These are phyloP conservation scores for Cryptococcus sp. DNA, from an alignment of 1,284 basidiomycete species.

Conservation along the genomic window DNA sequence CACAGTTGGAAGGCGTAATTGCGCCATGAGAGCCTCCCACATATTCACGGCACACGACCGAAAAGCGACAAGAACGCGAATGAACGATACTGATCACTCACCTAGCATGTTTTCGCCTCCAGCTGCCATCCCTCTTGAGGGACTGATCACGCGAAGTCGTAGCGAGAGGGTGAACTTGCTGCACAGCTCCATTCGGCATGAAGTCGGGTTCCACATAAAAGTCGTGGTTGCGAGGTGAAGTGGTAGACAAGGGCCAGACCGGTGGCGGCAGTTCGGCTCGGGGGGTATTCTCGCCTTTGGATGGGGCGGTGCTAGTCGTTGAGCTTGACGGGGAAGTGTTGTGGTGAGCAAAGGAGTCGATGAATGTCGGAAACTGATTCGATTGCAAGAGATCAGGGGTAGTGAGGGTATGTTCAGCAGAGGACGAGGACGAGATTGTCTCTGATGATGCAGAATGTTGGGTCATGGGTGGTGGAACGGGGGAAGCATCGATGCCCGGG, in stretches of 20 bases:
- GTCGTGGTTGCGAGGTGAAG: slow-evolving; percentile 2
- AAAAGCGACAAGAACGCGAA: not conserved
- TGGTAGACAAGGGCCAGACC: slow-evolving; percentile 24
- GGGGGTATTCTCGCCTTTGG: slow-evolving; percentile 34
- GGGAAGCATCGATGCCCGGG: not conserved
- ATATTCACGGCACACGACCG: not conserved
- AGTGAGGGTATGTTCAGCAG: slow-evolving; percentile 8
- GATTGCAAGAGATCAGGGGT: slow-evolving; percentile 13
- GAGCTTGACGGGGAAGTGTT: slow-evolving; percentile 28
- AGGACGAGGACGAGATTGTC: slow-evolving; percentile 7
- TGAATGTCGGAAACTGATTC: slow-evolving; percentile 1
- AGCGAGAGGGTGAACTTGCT: not conserved
- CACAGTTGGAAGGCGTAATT: too few species aligned
- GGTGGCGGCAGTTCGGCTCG: slow-evolving; percentile 32
- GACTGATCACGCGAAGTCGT: slow-evolving; percentile 11
- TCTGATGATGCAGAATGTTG: slow-evolving; percentile 2
- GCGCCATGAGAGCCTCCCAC: too few species aligned
- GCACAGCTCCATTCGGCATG: slow-evolving; percentile 1
- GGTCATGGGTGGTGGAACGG: not conserved
- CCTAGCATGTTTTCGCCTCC: slow-evolving; percentile 41
- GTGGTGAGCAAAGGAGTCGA: slow-evolving; percentile 6
- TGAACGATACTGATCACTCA: slow-evolving; percentile 25
- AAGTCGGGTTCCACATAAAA: slow-evolving; percentile 3
- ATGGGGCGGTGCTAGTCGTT: slow-evolving; percentile 24
- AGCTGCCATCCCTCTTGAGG: slow-evolving; percentile 28